Evolutionary conservation across 2,329 filamentous ascomycete species (phyloP), one percentile per base, ranked within the genome.

Genomic region (Aspergillus sp.): DNA sequence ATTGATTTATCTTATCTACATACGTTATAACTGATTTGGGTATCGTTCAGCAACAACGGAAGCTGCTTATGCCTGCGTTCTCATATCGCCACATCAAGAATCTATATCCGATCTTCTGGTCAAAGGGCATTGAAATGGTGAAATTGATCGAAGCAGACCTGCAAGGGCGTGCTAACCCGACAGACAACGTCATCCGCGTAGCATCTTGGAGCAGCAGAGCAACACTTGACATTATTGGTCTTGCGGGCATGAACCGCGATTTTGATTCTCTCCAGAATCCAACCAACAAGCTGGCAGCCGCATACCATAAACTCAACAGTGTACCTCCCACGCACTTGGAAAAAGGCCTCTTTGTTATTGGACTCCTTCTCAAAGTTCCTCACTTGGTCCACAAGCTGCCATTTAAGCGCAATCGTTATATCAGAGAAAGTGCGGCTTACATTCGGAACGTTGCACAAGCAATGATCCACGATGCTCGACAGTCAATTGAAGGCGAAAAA

Each of bases 51-150:
- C 65, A 64, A 21, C 90, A 92, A 78, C 85, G 93, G 50, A 92
- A 90, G 73, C 87, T 89, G 60, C 84, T 96, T 17, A 86, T 89
- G 78, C 92, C 92, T 0, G 91, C 91, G 2, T 97, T 97, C 74
- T 84, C 87, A n/a, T 96, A 91, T 71, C 85, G 92, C 21, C 91
- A 96, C 69, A 82, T 96, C 73, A 96, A 95, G 72, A 85, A 94
- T 61, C 79, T 97, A 13, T 95, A 96, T 68, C 89, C 91, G 0
- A 79, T 90, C 5, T 96, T 97, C 75, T 97, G 92, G 92, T 69
- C 78, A 19, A 96, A 96, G 76, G 85, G 88, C 0, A 76, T 84
- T 7, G 88, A 94, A 72, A 84, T 89, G 67, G 86, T 88, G 5
- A 76, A 84, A 19, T 83, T 84, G 53, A 88, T 96, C 59, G 78